These are phyloP conservation scores for Talaromyces marneffei DNA, from an alignment of 2,329 filamentous ascomycete species.

Conservation along the genomic window DNA sequence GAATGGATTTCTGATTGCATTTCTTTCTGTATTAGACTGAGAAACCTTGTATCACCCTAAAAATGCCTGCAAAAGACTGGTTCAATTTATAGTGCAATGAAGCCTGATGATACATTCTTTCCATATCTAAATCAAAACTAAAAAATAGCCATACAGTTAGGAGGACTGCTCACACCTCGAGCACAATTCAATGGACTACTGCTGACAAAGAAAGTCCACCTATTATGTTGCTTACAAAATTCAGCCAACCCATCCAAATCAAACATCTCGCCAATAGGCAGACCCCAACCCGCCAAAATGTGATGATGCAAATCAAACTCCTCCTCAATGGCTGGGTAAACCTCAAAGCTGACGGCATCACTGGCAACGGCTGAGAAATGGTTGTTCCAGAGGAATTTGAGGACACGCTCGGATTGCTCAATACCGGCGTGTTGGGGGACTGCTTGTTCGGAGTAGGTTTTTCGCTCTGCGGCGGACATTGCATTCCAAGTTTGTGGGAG, in stretches of 20 bases:
- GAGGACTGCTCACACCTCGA: slow-evolving; percentile 37
- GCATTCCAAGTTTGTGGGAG: slow-evolving; percentile 30
- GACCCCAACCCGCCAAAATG: slow-evolving; percentile 33
- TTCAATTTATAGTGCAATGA: neutral
- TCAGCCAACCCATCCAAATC: slow-evolving; percentile 33
- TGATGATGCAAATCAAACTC: slow-evolving; percentile 35
- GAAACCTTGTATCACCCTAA: neutral
- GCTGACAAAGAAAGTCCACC: slow-evolving; percentile 36
- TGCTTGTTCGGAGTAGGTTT: slow-evolving; percentile 27
- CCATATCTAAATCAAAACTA: slow-evolving; percentile 15
- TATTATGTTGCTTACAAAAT: slow-evolving; percentile 27
- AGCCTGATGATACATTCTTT: neutral
- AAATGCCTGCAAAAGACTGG: neutral
- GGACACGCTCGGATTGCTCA: slow-evolving; percentile 37
- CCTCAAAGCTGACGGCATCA: slow-evolving; percentile 55
- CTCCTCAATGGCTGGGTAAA: slow-evolving; percentile 36
- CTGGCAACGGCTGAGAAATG: slow-evolving; percentile 56
- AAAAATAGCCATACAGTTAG: slow-evolving; percentile 42
- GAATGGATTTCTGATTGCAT: neutral
- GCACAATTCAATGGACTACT: slow-evolving; percentile 37
- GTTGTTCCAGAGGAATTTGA: slow-evolving; percentile 56
- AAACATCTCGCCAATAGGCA: slow-evolving; percentile 39
- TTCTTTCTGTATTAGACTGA: neutral
- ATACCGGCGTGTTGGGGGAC: slow-evolving; percentile 32
- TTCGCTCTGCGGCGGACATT: slow-evolving; percentile 26